Evolutionary conservation across 177 flowering plant species (phyloP).

Genomic region (Tripterygium wilfordii): DNA sequence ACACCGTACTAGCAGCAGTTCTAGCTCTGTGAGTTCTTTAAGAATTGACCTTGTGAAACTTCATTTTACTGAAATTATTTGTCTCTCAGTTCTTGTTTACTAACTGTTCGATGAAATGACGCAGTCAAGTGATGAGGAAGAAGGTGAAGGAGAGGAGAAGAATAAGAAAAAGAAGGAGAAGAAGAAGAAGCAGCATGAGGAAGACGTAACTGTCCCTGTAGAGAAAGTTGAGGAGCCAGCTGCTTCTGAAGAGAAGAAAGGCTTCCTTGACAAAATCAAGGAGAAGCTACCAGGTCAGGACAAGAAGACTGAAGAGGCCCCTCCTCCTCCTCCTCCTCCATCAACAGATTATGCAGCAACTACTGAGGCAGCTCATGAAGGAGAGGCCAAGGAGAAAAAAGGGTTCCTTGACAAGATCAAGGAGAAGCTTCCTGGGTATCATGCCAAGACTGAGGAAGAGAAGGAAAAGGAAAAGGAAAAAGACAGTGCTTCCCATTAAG

Average conservation of each 20-base stretch:
- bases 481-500: conserved; percentile 1
- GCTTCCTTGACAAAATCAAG: conserved; percentile 66
- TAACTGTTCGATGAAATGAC: too few relatives aligned
- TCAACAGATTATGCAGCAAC: conserved; percentile 11
- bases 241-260: conserved; percentile 61
- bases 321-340: conserved; percentile 16
- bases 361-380: conserved; percentile 16
- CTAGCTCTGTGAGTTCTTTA: conserved; percentile 64
- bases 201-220: conserved; percentile 34
- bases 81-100: too few relatives aligned
- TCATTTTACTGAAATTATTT: too few relatives aligned
- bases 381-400: conserved; percentile 52
- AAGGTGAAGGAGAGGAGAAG: conserved; percentile 39
- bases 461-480: conserved; percentile 39
- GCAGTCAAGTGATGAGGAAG: conserved; percentile 85
- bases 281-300: conserved; percentile 60
- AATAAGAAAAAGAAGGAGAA: conserved; percentile 38
- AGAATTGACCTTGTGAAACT: too few relatives aligned
- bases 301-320: conserved; percentile 40
- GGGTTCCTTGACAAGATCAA: conserved; percentile 65
- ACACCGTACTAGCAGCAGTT: conserved; percentile 54
- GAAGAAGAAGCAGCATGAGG: conserved; percentile 28
- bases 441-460: conserved; percentile 40
- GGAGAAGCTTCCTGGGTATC: conserved; percentile 72
- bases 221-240: conserved; percentile 31